These are phyloP conservation scores for Hydrangea macrophylla DNA, from an alignment of 148 eudicot genomes.

Conservation along the genomic window DNA sequence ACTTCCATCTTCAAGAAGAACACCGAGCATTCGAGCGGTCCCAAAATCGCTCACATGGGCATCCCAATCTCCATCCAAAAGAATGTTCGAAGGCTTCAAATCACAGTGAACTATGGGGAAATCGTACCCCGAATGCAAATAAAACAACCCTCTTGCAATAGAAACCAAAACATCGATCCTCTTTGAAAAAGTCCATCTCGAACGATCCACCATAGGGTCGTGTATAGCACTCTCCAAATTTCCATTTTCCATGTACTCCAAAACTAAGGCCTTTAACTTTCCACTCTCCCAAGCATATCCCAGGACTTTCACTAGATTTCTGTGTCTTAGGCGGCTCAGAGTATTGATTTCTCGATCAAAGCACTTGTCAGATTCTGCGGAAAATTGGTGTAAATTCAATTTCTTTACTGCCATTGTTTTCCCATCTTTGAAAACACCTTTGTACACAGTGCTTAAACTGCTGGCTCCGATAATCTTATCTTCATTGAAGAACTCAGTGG, in stretches of 20 bases:
- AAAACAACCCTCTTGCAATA: slow-evolving; percentile 61
- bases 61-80: slow-evolving; percentile 62
- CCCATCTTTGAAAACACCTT: slow-evolving; percentile 59
- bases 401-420: slow-evolving; percentile 61
- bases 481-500: slow-evolving; percentile 57
- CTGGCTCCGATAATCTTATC: slow-evolving; percentile 59
- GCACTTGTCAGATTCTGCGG: slow-evolving; percentile 65
- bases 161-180: slow-evolving; percentile 57
- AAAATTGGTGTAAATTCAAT: slow-evolving; percentile 59
- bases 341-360: slow-evolving; percentile 72
- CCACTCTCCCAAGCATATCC: slow-evolving; percentile 95
- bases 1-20: slow-evolving; percentile 43
- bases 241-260: slow-evolving; percentile 91
- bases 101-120: slow-evolving; percentile 86
- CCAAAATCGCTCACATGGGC: slow-evolving; percentile 95
- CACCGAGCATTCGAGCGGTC: slow-evolving; percentile 77
- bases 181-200: slow-evolving; percentile 50
- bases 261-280: slow-evolving; percentile 68
- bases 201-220: slow-evolving; percentile 28
- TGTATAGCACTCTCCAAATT: slow-evolving; percentile 71
- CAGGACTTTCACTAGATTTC: slow-evolving; percentile 78
- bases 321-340: slow-evolving; percentile 63
- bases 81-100: slow-evolving; percentile 87
- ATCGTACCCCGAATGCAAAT: slow-evolving; percentile 81
- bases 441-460: slow-evolving; percentile 73